These are phyloP conservation scores for Gomphus bonarii DNA, from an alignment of 1,284 basidiomycete species.

Conservation along the genomic window DNA sequence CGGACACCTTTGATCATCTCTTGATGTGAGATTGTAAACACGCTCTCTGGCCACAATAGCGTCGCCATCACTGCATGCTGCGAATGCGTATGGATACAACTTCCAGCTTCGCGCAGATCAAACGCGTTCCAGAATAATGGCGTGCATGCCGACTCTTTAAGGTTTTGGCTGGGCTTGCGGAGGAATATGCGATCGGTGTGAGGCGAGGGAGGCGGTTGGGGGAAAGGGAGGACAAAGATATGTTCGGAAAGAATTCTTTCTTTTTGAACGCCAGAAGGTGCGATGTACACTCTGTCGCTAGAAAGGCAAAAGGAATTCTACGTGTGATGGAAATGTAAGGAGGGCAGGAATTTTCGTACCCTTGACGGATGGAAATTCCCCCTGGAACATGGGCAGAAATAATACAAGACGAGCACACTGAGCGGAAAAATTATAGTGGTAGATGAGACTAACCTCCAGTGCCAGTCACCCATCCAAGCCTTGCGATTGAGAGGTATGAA, in stretches of 20 bases:
- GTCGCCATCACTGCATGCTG: slow-evolving; percentile 84
- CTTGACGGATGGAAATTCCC: slow-evolving; percentile 60
- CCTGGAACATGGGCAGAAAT: slow-evolving; percentile 7
- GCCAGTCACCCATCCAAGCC: slow-evolving; percentile 48
- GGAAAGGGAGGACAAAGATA: slow-evolving; percentile 80
- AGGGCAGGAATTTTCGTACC: slow-evolving; percentile 29
- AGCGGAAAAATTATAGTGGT: background rate
- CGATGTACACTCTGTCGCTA: slow-evolving; percentile 74
- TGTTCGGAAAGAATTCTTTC: slow-evolving; percentile 71
- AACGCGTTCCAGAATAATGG: slow-evolving; percentile 91
- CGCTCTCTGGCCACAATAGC: slow-evolving; percentile 55
- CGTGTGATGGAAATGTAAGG: background rate
- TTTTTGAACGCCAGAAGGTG: slow-evolving; percentile 83
- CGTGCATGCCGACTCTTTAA: slow-evolving; percentile 77
- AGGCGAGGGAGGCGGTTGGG: slow-evolving; percentile 46
- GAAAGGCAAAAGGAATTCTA: background rate
- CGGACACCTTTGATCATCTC: slow-evolving; percentile 89
- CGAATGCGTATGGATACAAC: slow-evolving; percentile 83
- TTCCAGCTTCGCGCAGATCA: slow-evolving; percentile 62
- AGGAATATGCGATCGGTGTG: slow-evolving; percentile 64
- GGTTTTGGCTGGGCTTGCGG: slow-evolving; percentile 51
- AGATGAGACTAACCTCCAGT: slow-evolving; percentile 25
- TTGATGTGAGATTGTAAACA: slow-evolving; percentile 74
- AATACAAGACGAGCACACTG: background rate
- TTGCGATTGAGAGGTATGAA: background rate